Conservation (phyloP, 2,329 filamentous ascomycete species). For the Fusarium fujikuroi region DNA sequence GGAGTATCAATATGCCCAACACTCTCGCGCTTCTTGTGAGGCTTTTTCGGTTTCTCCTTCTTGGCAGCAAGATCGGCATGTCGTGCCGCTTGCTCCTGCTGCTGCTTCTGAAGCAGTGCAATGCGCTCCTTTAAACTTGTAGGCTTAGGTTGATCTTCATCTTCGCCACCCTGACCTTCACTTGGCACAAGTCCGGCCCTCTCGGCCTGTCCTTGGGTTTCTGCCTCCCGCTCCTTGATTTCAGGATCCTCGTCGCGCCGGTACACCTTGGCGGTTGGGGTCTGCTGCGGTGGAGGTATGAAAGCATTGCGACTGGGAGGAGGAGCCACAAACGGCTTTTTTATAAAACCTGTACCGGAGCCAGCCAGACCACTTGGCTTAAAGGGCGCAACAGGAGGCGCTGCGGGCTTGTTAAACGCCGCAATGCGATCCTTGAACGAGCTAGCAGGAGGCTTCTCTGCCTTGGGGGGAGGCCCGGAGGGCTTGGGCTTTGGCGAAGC, state of each 20-base stretch:
- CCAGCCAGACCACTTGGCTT: conserved; percentile 75
- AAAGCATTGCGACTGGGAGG: conserved; percentile 94
- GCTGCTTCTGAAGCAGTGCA: conserved; percentile 91
- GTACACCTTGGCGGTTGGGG: conserved; percentile 79
- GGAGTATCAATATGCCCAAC: conserved; percentile 46
- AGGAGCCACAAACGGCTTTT: conserved; percentile 96
- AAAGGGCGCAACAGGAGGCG: conserved; percentile 88
- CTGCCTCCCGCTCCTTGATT: conserved; percentile 71
- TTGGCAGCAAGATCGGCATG: conserved; percentile 81
- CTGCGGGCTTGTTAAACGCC: conserved; percentile 91
- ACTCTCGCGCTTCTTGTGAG: conserved; percentile 74
- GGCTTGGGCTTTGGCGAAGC: conserved; percentile 53
- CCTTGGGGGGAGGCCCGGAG: conserved; percentile 71
- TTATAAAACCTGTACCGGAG: conserved; percentile 78
- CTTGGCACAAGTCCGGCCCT: conserved; percentile 69
- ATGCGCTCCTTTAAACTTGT: conserved; percentile 95
- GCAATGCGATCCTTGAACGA: conserved; percentile 97
- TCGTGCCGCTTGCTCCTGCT: conserved; percentile 86
- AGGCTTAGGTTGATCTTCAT: conserved; percentile 87
- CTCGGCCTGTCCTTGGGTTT: conserved; percentile 74
- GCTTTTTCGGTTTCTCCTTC: conserved; percentile 87
- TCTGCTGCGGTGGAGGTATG: conserved; percentile 78
- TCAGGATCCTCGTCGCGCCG: conserved; percentile 88
- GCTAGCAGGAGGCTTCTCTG: conserved; percentile 77
- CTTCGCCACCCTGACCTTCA: conserved; percentile 60